Conservation (phyloP, 2,329 filamentous ascomycete species). For the Bipolaris victoriae region DNA sequence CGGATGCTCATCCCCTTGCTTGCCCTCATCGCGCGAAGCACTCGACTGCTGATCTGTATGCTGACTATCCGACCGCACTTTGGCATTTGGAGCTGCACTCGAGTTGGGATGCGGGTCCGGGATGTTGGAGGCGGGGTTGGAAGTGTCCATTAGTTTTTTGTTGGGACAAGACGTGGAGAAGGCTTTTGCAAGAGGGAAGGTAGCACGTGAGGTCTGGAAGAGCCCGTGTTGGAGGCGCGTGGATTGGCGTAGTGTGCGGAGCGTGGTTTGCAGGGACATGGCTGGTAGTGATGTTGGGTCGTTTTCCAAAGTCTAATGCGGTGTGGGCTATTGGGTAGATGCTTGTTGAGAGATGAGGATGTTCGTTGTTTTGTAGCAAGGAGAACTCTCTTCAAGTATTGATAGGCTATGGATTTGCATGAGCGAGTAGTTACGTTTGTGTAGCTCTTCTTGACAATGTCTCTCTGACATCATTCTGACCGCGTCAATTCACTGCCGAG, state of each 20-base stretch:
- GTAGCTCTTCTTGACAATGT: not conserved
- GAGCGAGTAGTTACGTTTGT: not conserved
- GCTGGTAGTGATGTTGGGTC: not conserved
- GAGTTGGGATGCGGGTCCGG: slow-evolving; percentile 28
- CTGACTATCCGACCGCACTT: slow-evolving; percentile 32
- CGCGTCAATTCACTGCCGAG: not conserved
- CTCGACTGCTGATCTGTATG: slow-evolving; percentile 41
- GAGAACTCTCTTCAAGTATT: too few relatives aligned
- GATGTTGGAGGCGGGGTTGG: slow-evolving; percentile 27
- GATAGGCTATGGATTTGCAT: not conserved
- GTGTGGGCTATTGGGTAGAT: not conserved
- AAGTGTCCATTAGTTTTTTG: slow-evolving; percentile 24
- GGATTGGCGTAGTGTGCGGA: slow-evolving; percentile 13
- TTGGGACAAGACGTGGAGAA: not conserved
- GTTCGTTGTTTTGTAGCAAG: too few relatives aligned
- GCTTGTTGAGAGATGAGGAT: not conserved
- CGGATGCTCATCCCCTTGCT: slow-evolving; percentile 44
- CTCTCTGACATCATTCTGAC: slow-evolving; percentile 29
- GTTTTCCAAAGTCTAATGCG: not conserved
- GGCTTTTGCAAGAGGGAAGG: not conserved
- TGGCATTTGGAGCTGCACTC: slow-evolving; percentile 29
- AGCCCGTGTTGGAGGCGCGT: not conserved
- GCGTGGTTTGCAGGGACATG: slow-evolving; percentile 1
- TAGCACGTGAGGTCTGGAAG: not conserved
- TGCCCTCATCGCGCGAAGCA: slow-evolving; percentile 37